These are phyloP conservation scores for Aspergillus glaucus DNA, from an alignment of 2,329 filamentous ascomycete species.

Conservation along the genomic window DNA sequence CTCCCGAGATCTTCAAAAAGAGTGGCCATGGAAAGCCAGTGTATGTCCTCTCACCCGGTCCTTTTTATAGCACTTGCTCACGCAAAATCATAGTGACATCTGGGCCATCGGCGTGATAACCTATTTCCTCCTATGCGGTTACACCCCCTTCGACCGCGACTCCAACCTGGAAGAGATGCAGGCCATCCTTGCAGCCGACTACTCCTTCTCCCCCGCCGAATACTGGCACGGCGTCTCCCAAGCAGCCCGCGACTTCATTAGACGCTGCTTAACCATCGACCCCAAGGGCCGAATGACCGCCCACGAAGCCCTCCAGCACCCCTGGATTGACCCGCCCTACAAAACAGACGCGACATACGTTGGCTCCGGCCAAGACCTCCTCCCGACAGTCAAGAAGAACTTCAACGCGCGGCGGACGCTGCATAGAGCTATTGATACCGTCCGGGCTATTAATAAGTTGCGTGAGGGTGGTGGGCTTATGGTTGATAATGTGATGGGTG, in stretches of 20 bases:
- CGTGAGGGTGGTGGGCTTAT: constrained; percentile 56
- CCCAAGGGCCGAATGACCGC: constrained; percentile 82
- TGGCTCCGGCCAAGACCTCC: constrained; percentile 47
- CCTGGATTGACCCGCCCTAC: constrained; percentile 57
- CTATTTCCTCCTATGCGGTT: constrained; percentile 95
- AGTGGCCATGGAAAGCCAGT: constrained; percentile 96
- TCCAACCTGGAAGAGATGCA: constrained; percentile 99
- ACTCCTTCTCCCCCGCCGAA: constrained; percentile 86
- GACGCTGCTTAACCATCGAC: constrained; percentile 84
- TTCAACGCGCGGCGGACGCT: constrained; percentile 61
- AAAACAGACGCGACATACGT: constrained; percentile 31
- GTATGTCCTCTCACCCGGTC: constrained; percentile 36
- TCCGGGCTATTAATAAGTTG: constrained; percentile 62
- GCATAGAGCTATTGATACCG: constrained; percentile 63
- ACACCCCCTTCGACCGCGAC: constrained; percentile 96
- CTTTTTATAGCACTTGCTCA: background rate
- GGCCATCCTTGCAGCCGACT: constrained; percentile 93
- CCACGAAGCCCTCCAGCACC: constrained; percentile 63
- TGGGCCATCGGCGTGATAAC: constrained; percentile 99
- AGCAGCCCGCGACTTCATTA: constrained; percentile 85
- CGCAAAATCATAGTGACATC: constrained; percentile 57
- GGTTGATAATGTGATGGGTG: constrained; percentile 56
- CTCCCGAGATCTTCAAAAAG: constrained; percentile 98
- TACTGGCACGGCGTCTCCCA: constrained; percentile 94
- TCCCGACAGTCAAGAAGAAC: constrained; percentile 64